Evolutionary conservation across 495 filamentous ascomycete genomes (phyloP), one percentile per base, ranked within the genome.

Genomic region (Podospora pseudopauciseta): DNA sequence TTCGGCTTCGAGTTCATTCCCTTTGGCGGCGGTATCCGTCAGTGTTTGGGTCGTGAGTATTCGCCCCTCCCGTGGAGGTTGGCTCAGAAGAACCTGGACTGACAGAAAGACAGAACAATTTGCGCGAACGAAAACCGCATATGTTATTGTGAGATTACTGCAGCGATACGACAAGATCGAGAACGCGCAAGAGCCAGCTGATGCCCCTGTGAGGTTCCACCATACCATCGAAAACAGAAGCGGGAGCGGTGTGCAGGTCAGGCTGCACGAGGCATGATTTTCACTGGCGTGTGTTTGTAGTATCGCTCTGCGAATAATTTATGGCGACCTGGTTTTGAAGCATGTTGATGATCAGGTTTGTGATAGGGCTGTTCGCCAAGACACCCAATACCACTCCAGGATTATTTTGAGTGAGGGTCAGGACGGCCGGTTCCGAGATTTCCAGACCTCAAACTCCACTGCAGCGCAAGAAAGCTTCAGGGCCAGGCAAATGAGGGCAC

Each of bases 181-280:
- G 70, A 78, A 77, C 64, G 74, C 75, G 60, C 78, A 81, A 60
- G 59, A 64, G 63, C 66, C 68, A 18, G 74, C 76, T 9, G 72
- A 78, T 55, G 70, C 71, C 23, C 69, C 72, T 44, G 74, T 80
- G 32, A 69, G 73, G 19, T 73, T 83, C 49, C 79, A 81, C 70
- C 81, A 81, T 56, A 80, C 80, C 3, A 82, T 83, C 63, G 81
- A 82, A 68, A 82, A 83, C 63, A 72, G 80, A 60, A 81, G 80
- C 26, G 81, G 79, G n/a, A 80, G 76, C 7, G 81, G 80, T 28
- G 80, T 82, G 5, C 73, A 80, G 64, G 76, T 81, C 18, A 66
- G 71, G 34, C 64, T 83, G 27, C 79, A 78, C 64, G 72, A 75
- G 39, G 76, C 73, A 1, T 54, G 28, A 64, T 49, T 23, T 23